These are phyloP conservation scores for Xylaria castorea DNA, from an alignment of 495 filamentous ascomycete species.

Conservation along the genomic window DNA sequence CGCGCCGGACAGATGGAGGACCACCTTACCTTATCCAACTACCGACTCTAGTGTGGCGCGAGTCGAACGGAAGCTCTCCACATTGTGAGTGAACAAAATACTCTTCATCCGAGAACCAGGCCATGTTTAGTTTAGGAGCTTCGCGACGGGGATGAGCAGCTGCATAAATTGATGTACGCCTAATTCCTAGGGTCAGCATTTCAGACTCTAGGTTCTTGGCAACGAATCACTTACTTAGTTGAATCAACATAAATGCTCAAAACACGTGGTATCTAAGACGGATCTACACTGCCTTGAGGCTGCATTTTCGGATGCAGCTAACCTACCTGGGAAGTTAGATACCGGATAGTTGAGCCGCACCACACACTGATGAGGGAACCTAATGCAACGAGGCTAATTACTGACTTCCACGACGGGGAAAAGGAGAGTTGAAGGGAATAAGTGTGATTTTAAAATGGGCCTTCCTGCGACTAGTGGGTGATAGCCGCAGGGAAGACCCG, in stretches of 20 bases:
- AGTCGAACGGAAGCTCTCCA: neutral
- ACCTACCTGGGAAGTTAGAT: neutral
- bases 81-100: neutral
- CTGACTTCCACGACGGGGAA: neutral
- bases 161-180: neutral
- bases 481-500: neutral
- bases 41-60: neutral
- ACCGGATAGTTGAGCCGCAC: conserved; percentile 4
- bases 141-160: neutral
- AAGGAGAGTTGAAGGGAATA: neutral
- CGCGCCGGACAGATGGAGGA: neutral
- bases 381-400: neutral
- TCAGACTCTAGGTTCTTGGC: too few relatives aligned
- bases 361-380: neutral
- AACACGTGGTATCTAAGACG: neutral
- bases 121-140: neutral
- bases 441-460: neutral
- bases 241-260: neutral
- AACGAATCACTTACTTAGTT: too few relatives aligned
- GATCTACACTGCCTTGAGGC: neutral
- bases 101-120: neutral
- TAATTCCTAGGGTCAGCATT: neutral
- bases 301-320: conserved; percentile 7
- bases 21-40: neutral
- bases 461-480: neutral